Conservation (phyloP, 164 flowering plant species). For the Stephania japonica region DNA sequence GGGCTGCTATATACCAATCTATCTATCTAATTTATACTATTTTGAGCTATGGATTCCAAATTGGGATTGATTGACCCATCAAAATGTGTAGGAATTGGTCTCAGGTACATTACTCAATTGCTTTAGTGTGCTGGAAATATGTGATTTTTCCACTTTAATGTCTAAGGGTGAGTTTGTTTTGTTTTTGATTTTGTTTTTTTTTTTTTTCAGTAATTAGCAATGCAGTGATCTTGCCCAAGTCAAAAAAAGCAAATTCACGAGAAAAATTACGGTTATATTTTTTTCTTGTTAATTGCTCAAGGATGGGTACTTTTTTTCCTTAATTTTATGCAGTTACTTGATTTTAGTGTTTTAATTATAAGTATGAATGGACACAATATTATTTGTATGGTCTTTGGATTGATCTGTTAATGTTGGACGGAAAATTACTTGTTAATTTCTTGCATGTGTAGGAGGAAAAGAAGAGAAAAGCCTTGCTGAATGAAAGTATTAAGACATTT, state of each 20-base stretch:
- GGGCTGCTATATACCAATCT: no score
- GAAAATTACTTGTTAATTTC: background rate
- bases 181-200: no score
- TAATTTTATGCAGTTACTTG: background rate
- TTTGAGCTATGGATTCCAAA: no score
- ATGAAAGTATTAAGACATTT: constrained; percentile 47
- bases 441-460: constrained; percentile 58
- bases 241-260: constrained; percentile 34
- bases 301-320: background rate
- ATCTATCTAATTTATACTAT: no score
- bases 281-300: background rate
- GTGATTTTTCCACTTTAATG: no score
- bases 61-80: no score
- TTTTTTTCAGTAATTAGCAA: constrained; percentile 27
- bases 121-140: no score
- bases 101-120: no score
- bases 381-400: background rate
- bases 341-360: constrained; percentile 31
- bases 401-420: background rate
- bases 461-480: constrained; percentile 32
- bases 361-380: constrained; percentile 27
- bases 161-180: no score
- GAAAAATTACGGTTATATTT: constrained; percentile 29
- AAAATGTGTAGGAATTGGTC: no score
- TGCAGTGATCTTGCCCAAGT: constrained; percentile 38